Evolutionary conservation across 331 rosid genomes (phyloP).

Genomic region (Cydonia oblonga): DNA sequence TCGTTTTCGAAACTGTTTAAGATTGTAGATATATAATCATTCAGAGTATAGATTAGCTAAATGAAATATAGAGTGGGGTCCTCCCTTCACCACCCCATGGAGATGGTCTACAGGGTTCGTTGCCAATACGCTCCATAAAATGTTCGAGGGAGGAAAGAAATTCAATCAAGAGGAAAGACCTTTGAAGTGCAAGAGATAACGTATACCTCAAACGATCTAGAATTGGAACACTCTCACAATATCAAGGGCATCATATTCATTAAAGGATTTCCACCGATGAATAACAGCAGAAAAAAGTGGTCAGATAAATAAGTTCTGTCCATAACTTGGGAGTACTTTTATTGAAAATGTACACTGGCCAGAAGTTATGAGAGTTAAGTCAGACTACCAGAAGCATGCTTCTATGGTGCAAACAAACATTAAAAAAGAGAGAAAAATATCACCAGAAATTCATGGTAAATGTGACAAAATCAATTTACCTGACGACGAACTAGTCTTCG

Average conservation of each 20-base stretch:
- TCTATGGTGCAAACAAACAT: neutral
- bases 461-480: constrained; percentile 27
- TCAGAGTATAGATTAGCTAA: neutral
- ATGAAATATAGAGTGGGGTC: neutral
- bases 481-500: constrained; percentile 80
- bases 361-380: neutral
- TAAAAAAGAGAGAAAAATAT: neutral
- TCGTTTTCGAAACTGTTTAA: neutral
- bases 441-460: neutral
- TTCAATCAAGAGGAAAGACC: neutral
- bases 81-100: no score
- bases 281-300: neutral
- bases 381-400: neutral
- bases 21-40: neutral
- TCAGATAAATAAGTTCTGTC: neutral
- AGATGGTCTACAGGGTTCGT: neutral
- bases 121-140: neutral
- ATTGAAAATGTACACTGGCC: neutral
- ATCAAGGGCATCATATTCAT: neutral
- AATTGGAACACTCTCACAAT: neutral
- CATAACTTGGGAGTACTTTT: neutral
- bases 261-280: neutral
- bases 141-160: neutral
- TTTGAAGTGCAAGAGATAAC: neutral
- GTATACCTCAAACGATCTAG: neutral